Evolutionary conservation across 768 basidiomycete genomes (phyloP).

Genomic region (Crepidotus variabilis): DNA sequence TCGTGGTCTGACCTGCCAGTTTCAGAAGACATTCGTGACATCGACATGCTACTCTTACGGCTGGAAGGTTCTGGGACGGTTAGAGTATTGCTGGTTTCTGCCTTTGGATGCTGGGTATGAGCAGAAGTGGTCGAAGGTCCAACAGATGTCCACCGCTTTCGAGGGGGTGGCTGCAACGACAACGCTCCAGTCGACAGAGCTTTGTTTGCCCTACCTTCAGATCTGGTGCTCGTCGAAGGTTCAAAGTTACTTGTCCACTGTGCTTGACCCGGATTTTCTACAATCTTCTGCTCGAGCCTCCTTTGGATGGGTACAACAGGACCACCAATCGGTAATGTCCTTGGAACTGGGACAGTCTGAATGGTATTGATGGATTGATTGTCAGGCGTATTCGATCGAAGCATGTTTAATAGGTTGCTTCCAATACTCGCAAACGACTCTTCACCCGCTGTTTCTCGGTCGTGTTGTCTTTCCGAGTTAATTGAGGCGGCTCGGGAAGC

Average conservation of each 20-base stretch:
- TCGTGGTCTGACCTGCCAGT: conserved; percentile 11
- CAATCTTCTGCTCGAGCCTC: conserved; percentile 33
- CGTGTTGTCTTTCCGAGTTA: conserved; percentile 29
- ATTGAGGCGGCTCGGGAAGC: conserved; percentile 46
- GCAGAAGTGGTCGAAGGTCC: conserved; percentile 14
- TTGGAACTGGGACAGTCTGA: conserved; percentile 18
- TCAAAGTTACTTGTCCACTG: conserved; percentile 27
- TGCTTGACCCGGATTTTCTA: conserved; percentile 19
- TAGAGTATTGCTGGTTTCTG: conserved; percentile 1
- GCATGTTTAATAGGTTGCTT: conserved; percentile 49
- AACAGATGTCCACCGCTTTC: conserved; percentile 43
- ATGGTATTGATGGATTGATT: conserved; percentile 19
- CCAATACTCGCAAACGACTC: conserved; percentile 59
- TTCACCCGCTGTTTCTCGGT: conserved; percentile 31
- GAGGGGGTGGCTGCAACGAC: conserved; percentile 46
- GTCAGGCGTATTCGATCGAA: conserved; percentile 37
- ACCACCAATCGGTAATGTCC: conserved; percentile 30
- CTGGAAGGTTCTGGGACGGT: neutral
- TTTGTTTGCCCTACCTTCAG: conserved; percentile 25
- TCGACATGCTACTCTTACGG: conserved; percentile 9
- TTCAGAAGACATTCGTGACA: conserved; percentile 14
- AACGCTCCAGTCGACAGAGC: conserved; percentile 29
- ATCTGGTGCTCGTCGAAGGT: conserved; percentile 17
- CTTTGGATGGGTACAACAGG: conserved; percentile 24
- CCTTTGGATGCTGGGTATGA: neutral